These are phyloP conservation scores for Stromatinia cepivora DNA, from an alignment of 2,329 filamentous ascomycete genomes.

Conservation along the genomic window DNA sequence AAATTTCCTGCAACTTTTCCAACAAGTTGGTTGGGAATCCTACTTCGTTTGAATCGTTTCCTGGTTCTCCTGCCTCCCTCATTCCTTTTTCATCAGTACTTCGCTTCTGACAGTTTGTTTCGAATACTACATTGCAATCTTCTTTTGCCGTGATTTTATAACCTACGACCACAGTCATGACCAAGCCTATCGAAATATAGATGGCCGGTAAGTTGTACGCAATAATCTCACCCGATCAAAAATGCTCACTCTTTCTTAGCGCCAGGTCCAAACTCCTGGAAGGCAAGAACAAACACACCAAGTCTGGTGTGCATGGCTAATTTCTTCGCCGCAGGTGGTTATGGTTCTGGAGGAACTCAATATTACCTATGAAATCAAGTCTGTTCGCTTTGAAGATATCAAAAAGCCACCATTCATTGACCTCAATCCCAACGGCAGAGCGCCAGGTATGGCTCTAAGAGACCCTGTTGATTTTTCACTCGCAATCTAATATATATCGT, in stretches of 20 bases:
- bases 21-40: too few species aligned
- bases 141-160: too few species aligned
- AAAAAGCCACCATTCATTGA: constrained; percentile 44
- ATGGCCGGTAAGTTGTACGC: too few species aligned
- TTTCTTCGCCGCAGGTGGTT: constrained; percentile 38
- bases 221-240: too few species aligned
- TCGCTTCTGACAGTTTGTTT: too few species aligned
- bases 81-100: too few species aligned
- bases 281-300: not conserved
- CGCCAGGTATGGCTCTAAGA: constrained; percentile 27
- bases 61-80: too few species aligned
- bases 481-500: not conserved
- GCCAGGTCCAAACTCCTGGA: constrained; percentile 2
- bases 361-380: constrained; percentile 44
- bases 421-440: constrained; percentile 38
- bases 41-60: too few species aligned
- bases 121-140: too few species aligned
- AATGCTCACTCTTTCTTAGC: not conserved
- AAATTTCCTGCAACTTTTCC: too few species aligned
- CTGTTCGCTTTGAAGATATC: constrained; percentile 43
- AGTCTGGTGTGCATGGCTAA: not conserved
- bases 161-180: too few species aligned
- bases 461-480: not conserved
- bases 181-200: too few species aligned
- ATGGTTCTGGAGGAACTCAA: constrained; percentile 48